phyloP scores from a whole-genome alignment of 768 basidiomycete species.

The Boletus rubroflammeus region DNA sequence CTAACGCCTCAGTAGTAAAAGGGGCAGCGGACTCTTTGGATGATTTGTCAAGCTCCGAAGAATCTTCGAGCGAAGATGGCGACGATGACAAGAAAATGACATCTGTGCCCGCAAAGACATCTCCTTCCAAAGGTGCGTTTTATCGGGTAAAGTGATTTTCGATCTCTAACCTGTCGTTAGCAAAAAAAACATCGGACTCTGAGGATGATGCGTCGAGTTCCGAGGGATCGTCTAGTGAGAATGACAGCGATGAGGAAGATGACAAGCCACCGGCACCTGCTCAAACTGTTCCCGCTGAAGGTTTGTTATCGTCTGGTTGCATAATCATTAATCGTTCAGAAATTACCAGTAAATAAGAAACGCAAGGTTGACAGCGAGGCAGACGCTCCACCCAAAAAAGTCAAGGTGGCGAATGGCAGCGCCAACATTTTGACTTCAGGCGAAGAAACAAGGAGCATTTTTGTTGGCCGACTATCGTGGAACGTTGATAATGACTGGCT shows the following conservation, averaged over 20 bases:
- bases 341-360: slow-evolving; percentile 45
- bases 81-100: not conserved
- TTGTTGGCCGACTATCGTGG: slow-evolving; percentile 94
- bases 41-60: slow-evolving; percentile 1
- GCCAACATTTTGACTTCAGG: slow-evolving; percentile 31
- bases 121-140: slow-evolving; percentile 32
- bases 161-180: not conserved
- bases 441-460: slow-evolving; percentile 67
- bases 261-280: slow-evolving; percentile 32
- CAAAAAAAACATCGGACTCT: not conserved
- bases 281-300: slow-evolving; percentile 41
- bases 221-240: slow-evolving; percentile 9
- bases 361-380: slow-evolving; percentile 73
- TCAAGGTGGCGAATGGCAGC: slow-evolving; percentile 62
- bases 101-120: slow-evolving; percentile 40
- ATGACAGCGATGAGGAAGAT: slow-evolving; percentile 5
- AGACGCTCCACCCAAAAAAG: slow-evolving; percentile 71
- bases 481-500: slow-evolving; percentile 96
- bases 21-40: not conserved
- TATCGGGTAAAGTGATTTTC: not conserved
- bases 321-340: slow-evolving; percentile 1
- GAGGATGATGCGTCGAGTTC: slow-evolving; percentile 6
- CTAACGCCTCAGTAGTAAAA: not conserved
- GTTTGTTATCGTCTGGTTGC: slow-evolving; percentile 26
- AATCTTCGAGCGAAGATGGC: slow-evolving; percentile 1